These are phyloP conservation scores for Exophiala alcalophila DNA, from an alignment of 2,329 filamentous ascomycete species.

Conservation along the genomic window DNA sequence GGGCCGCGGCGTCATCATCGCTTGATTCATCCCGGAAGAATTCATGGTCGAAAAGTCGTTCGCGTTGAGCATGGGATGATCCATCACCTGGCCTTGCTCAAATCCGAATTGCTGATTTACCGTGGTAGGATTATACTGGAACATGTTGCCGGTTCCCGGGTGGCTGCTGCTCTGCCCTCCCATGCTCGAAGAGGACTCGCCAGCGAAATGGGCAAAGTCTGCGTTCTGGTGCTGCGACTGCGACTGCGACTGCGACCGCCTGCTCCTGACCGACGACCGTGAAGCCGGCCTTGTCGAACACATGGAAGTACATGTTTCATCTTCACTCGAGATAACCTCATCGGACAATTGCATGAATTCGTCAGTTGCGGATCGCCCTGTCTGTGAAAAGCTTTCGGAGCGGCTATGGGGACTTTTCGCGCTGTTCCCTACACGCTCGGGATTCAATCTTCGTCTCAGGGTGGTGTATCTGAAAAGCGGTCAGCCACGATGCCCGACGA, in stretches of 20 bases:
- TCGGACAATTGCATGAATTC: constrained; percentile 4
- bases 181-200: not conserved
- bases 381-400: not conserved
- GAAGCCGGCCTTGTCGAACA: constrained; percentile 4
- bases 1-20: constrained; percentile 3
- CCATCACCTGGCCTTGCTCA: not conserved
- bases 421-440: not conserved
- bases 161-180: not conserved
- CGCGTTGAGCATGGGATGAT: not conserved
- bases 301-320: constrained; percentile 3
- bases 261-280: not conserved
- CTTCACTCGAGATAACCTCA: constrained; percentile 1
- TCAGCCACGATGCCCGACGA: not conserved
- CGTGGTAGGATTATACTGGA: not conserved
- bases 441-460: not conserved
- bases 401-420: not conserved
- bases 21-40: not conserved
- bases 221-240: not conserved
- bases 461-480: not conserved
- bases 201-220: not conserved
- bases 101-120: not conserved
- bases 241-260: not conserved
- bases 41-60: constrained; percentile 2
- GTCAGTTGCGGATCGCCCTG: not conserved
- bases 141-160: not conserved